phyloP scores from a whole-genome alignment of 306 rosid genomes.

The Cucurbita ficifolia region DNA sequence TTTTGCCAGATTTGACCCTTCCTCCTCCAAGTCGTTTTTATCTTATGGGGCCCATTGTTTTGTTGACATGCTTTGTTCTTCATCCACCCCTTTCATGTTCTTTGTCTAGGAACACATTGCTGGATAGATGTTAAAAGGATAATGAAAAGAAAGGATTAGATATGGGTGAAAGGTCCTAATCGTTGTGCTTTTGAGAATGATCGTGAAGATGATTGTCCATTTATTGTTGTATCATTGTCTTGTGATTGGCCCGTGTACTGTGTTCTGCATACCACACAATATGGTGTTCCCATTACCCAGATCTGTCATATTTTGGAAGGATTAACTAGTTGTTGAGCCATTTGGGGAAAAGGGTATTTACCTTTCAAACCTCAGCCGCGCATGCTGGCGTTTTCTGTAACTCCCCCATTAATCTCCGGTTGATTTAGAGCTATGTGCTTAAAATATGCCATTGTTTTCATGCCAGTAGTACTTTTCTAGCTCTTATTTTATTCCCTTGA shows the following conservation, averaged over 20 bases:
- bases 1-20: background rate
- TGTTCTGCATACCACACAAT: background rate
- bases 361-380: background rate
- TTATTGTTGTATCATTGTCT: background rate
- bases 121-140: background rate
- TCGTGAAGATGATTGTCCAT: background rate
- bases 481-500: background rate
- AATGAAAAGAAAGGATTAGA: background rate
- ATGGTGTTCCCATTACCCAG: constrained; percentile 3
- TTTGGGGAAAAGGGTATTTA: background rate
- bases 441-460: constrained; percentile 2
- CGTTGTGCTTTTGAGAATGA: background rate
- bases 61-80: background rate
- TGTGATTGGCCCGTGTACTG: background rate
- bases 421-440: constrained; percentile 5
- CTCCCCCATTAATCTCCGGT: background rate
- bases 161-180: background rate
- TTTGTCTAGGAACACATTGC: background rate
- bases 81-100: background rate
- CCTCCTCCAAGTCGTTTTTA: background rate
- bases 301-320: constrained; percentile 4
- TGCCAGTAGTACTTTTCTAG: background rate
- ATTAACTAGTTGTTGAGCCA: background rate
- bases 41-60: background rate
- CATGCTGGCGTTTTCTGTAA: background rate